These are phyloP conservation scores for Buddleja alternifolia DNA, from an alignment of 257 asterid genomes.

Conservation along the genomic window DNA sequence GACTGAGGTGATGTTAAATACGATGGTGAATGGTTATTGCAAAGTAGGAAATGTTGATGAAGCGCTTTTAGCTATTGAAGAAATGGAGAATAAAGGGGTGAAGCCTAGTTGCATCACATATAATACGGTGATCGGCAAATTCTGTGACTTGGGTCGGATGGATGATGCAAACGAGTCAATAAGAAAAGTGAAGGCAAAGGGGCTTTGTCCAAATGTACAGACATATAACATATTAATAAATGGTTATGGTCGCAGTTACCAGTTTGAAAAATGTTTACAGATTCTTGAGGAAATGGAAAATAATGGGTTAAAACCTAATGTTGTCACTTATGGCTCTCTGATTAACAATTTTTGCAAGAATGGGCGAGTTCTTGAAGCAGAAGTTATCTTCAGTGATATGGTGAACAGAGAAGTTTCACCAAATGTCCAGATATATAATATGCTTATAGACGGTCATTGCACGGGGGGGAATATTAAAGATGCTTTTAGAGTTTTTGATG, in stretches of 20 bases:
- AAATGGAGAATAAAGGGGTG: slow-evolving; percentile 64
- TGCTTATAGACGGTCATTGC: slow-evolving; percentile 67
- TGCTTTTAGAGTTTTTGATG: slow-evolving; percentile 50
- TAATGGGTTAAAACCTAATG: slow-evolving; percentile 56
- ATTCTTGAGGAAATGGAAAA: slow-evolving; percentile 77
- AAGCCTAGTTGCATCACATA: slow-evolving; percentile 65
- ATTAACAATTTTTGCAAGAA: slow-evolving; percentile 72
- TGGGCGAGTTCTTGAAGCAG: slow-evolving; percentile 68
- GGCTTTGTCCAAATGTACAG: slow-evolving; percentile 56
- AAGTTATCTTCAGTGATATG: slow-evolving; percentile 65
- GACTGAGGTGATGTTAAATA: slow-evolving; percentile 59
- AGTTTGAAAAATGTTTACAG: slow-evolving; percentile 64
- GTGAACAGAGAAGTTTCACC: slow-evolving; percentile 54
- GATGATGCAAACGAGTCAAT: slow-evolving; percentile 65
- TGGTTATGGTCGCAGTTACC: slow-evolving; percentile 55
- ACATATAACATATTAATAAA: slow-evolving; percentile 73
- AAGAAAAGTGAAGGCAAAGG: slow-evolving; percentile 54
- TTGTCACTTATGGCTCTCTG: slow-evolving; percentile 68
- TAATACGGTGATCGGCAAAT: slow-evolving; percentile 55
- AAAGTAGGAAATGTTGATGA: slow-evolving; percentile 53
- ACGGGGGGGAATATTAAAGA: slow-evolving; percentile 46
- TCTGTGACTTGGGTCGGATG: slow-evolving; percentile 59
- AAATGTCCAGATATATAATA: slow-evolving; percentile 69
- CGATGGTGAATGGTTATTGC: slow-evolving; percentile 69
- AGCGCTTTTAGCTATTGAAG: slow-evolving; percentile 51